Evolutionary conservation across 129 eudicot species (phyloP), one percentile per base, ranked within the genome.

Genomic region (Chrysanthemum lavandulifolium): DNA sequence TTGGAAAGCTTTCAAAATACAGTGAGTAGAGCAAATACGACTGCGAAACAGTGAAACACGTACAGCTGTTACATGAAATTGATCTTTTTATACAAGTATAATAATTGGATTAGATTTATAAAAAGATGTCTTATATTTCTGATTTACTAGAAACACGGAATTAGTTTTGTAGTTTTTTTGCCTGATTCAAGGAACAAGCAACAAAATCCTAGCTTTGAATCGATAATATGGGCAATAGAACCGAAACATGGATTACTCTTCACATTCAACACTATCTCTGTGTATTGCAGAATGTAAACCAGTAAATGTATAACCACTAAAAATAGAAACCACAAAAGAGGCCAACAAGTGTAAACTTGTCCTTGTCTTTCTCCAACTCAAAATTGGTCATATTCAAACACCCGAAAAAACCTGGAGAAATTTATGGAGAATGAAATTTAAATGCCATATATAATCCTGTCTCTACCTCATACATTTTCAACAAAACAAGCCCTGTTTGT

Each of bases 361-460:
- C 66, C 74, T 15, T 50, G 13, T 48, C 60, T 68, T 68, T 58
- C 77, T 78, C 67, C n/a, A 51, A 76, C 33, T 49, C 50, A 75
- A 3, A 27, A 48, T 51, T 55, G 19, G 23, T 59, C 68, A 69
- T 59, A 67, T 67, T 76, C 68, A 76, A 62, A 53, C 18, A 54
- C 71, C 59, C 72, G 12, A 70, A 77, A 2, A 60, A 77, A 70
- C 31, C 13, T 53, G 76, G 21, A 64, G 36, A 62, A 71, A 77
- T 63, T 52, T 5, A 71, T 77, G 70, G 36, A 77, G 40, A 53
- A 25, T 40, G 55, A 48, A 49, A 12, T 71, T 78, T 72, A 13
- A 53, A 65, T 72, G 68, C 62, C 50, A 64, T 72, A 77, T 69
- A 70, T 77, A 70, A 77, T 52, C 61, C 51, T 13, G 23, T 65